Evolutionary conservation across 208 protist species (phyloP).

Genomic region (Lotmaria passim): DNA sequence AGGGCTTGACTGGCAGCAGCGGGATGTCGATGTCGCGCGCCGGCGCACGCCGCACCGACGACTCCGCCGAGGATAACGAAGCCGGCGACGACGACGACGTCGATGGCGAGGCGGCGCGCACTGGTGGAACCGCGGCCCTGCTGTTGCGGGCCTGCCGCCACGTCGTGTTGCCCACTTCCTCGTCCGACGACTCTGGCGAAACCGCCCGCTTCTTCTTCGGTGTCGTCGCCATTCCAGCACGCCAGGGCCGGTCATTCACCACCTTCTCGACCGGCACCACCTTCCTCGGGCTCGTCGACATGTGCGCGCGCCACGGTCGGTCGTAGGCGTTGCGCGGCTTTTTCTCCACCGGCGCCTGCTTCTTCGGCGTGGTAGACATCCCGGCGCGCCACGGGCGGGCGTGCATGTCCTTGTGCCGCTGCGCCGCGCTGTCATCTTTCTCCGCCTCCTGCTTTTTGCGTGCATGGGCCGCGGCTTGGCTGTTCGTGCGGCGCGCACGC

Average conservation of each 20-base stretch:
- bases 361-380: constrained; percentile 16
- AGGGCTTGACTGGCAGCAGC: constrained; percentile 2
- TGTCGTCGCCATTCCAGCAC: neutral
- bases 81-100: neutral
- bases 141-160: neutral
- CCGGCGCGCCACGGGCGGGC: constrained; percentile 35
- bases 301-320: constrained; percentile 14
- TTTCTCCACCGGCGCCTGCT: neutral
- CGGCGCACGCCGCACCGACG: neutral
- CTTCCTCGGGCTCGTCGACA: constrained; percentile 15
- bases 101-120: neutral
- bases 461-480: constrained; percentile 19
- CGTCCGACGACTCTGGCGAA: neutral
- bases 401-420: constrained; percentile 26
- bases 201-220: constrained; percentile 1
- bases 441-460: constrained; percentile 11
- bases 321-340: neutral
- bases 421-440: neutral
- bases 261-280: constrained; percentile 1
- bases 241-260: neutral
- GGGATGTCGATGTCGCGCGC: neutral
- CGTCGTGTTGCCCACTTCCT: constrained; percentile 5
- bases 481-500: constrained; percentile 32
- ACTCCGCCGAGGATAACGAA: neutral
- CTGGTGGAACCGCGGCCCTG: neutral